Evolutionary conservation across 441 rosid species (phyloP).

Genomic region (Syzygium syzygioides): DNA sequence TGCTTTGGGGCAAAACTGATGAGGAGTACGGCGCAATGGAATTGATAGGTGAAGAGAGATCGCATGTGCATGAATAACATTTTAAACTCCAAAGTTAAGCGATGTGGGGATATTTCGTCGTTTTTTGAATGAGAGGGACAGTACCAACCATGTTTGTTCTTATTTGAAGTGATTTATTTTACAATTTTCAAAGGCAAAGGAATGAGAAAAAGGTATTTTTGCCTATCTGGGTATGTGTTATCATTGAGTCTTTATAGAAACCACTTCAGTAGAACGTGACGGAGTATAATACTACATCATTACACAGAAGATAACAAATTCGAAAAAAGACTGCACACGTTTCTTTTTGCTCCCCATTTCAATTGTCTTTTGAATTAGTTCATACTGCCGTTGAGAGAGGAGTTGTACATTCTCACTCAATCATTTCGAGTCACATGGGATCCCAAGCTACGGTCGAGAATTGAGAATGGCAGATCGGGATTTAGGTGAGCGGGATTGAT

Average conservation of each 20-base stretch:
- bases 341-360: not conserved
- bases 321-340: not conserved
- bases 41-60: fast-evolving
- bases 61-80: not conserved
- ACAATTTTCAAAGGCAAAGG: not conserved
- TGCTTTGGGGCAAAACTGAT: not conserved
- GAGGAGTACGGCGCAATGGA: fast-evolving
- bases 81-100: not conserved
- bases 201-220: not conserved
- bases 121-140: not conserved
- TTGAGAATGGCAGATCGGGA: not conserved
- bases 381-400: not conserved
- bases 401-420: not conserved
- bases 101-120: not conserved
- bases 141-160: not conserved
- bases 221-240: not conserved
- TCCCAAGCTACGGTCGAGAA: not conserved
- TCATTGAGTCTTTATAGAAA: not conserved
- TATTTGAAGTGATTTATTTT: not conserved
- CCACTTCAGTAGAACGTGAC: not conserved
- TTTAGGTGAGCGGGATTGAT: not conserved
- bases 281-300: not conserved
- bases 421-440: not conserved
- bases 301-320: not conserved
- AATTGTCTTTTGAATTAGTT: not conserved